Evolutionary conservation across 148 eudicot species (phyloP), one percentile per base, ranked within the genome.

Genomic region (Limonium bicolor): DNA sequence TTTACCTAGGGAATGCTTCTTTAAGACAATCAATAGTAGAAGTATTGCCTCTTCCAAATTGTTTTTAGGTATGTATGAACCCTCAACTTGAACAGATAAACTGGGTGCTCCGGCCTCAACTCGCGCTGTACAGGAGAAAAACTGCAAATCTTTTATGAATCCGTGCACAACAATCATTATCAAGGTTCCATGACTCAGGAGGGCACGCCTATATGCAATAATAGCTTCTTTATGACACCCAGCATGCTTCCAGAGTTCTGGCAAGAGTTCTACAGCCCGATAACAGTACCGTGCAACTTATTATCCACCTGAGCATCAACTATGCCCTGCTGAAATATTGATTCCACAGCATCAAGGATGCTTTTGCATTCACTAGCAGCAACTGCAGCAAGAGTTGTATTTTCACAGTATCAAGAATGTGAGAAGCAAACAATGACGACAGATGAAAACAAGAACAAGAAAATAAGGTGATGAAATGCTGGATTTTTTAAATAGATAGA

Each of bases 31-130:
- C 95, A 90, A 77, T 46, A 90, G 41, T 20, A 90, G 82, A 36
- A 85, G 55, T 55, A 90, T 76, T 19, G 95, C 82, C 64, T 90
- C 99, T 70, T 90, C 99, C 53, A 90, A 55, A 71, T 85, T 90
- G 71, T 78, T 90, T 65, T 65, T 67, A 27, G 95, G 99, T 36
- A 81, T 77, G 58, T 68, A 90, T n/a, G 88, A 73, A 24, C 85
- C 82, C 14, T 90, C 95, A 34, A 71, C 47, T 70, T 90, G 95
- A 46, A 61, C 75, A 36, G 93, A 76, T 56, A 85, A 71, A 64
- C 78, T 73, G 24, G 99, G 99, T 53, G 95, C 66, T 38, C 68
- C 61, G 16, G 77, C 93, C 65, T 85, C 95, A 21, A 85, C 82
- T 37, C 99, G 93, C 43, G 88, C 73, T 47, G 80, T 78, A 40